Percentiles rank a stretch among this genome's conserved stretches.
These are phyloP conservation scores for Penicillium pancosmium DNA, from an alignment of 495 filamentous ascomycete genomes.

Conservation along the genomic window DNA sequence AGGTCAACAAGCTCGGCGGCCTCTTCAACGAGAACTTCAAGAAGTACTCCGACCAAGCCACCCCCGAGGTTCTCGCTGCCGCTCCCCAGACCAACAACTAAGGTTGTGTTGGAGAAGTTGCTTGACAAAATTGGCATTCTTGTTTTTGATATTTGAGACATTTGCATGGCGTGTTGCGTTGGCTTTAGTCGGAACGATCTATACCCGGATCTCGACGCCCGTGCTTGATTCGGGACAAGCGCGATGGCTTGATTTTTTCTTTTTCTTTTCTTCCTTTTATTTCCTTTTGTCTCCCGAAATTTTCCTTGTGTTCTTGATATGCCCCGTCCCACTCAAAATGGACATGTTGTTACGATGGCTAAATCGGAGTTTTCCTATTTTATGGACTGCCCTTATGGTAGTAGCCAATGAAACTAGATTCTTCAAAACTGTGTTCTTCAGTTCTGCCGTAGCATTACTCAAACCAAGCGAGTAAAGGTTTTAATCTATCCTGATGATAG, in stretches of 20 bases:
- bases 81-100: constrained; percentile 33
- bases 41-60: constrained; percentile 89
- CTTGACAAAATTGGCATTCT: constrained; percentile 31
- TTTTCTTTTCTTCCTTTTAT: constrained; percentile 19
- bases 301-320: constrained; percentile 7
- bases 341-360: constrained; percentile 26
- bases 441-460: not conserved
- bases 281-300: constrained; percentile 10
- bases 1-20: constrained; percentile 83
- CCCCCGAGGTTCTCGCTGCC: constrained; percentile 64
- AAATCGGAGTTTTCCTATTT: constrained; percentile 17
- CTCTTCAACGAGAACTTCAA: constrained; percentile 97
- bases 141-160: constrained; percentile 22
- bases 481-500: no score
- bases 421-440: constrained; percentile 4
- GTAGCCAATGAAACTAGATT: constrained; percentile 29
- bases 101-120: constrained; percentile 7
- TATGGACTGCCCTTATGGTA: constrained; percentile 21
- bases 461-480: not conserved
- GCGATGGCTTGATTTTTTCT: constrained; percentile 21
- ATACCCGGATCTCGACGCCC: constrained; percentile 22
- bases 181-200: constrained; percentile 24
- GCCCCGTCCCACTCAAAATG: constrained; percentile 14
- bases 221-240: constrained; percentile 33
- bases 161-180: constrained; percentile 38